Evolutionary conservation across 2,329 filamentous ascomycete genomes (phyloP), one percentile per base, ranked within the genome.

Genomic region (Gnomoniopsis sp.): DNA sequence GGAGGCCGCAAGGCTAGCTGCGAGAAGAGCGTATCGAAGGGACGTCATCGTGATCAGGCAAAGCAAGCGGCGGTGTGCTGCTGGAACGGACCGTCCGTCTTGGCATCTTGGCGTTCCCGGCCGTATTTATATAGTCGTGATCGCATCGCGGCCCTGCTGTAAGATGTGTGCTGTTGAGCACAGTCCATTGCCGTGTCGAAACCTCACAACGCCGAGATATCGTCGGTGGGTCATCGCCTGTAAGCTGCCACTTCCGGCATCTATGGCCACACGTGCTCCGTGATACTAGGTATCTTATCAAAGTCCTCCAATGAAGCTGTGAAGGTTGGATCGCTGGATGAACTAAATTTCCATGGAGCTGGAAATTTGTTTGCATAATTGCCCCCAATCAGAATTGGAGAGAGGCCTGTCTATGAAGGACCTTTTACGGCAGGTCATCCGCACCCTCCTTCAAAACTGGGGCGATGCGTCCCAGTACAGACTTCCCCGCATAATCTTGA

Each of bases 1-100:
- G 53, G 59, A 53, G 36, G 56, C 59, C 57, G 57, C 59, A 49
- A 61, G 59, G 49, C 49, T 53, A 51, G 57, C 59, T 22, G 57
- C 57, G 38, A 56, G 48, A 47, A 61, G 36, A 44, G 19, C 44
- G 54, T 51, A 51, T 30, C 46, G 49, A 43, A 47, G 33, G 48
- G 50, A 54, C 48, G 59, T 48, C 54, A 55, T 61, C 3, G 21
- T 49, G 30, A 41, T 10, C 15, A 22, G 22, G 21, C 36, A 46
- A 30, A 19, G 53, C 14, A 49, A 12, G 3, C n/a, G 30, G 1
- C 19, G 14, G 6, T 11, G 43, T 46, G 43, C 43, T 46, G n/a
- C 43, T 46, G 19, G 19, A 46, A 11, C 43, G 19, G 11, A 12
- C 43, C 43, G 1, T n/a, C 43, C 43, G 43, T 19, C 43, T 46